Conservation (phyloP, 2,329 filamentous ascomycete genomes). For the Botrytis medusae region DNA sequence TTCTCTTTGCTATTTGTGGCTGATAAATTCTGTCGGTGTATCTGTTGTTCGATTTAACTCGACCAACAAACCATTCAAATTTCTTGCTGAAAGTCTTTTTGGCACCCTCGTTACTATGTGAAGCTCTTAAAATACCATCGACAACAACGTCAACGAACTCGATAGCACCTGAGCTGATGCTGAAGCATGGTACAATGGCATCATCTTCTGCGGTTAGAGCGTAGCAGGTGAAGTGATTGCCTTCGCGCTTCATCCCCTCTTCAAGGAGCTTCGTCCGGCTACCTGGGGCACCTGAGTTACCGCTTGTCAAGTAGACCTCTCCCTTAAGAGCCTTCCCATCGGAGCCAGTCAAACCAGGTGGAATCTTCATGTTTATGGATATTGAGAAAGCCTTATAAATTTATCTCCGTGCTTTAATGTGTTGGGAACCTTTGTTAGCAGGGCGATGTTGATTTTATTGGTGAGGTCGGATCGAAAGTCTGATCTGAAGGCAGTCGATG, state of each 20-base stretch:
- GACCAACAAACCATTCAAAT: slow-evolving; percentile 3
- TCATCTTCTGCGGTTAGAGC: slow-evolving; percentile 27
- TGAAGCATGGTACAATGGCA: slow-evolving; percentile 21
- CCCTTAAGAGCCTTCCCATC: slow-evolving; percentile 17
- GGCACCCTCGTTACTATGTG: slow-evolving; percentile 11
- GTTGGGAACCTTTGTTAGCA: neutral
- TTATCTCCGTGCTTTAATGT: neutral
- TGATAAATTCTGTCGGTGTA: slow-evolving; percentile 3
- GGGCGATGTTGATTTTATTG: neutral
- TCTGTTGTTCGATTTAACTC: neutral
- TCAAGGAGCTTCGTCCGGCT: slow-evolving; percentile 19
- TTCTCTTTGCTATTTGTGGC: slow-evolving; percentile 26
- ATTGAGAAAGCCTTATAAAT: neutral
- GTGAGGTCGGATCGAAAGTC: neutral
- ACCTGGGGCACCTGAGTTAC: neutral
- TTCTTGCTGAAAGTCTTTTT: neutral
- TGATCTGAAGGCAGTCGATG: neutral
- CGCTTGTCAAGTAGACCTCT: slow-evolving; percentile 5
- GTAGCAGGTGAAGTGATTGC: slow-evolving; percentile 26
- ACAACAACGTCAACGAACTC: slow-evolving; percentile 34
- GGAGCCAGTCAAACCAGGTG: slow-evolving; percentile 4
- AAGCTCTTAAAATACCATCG: slow-evolving; percentile 36
- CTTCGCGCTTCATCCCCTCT: slow-evolving; percentile 14
- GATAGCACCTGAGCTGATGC: slow-evolving; percentile 16
- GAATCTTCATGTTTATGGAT: slow-evolving; percentile 17